Percentiles rank a stretch among this genome's conserved stretches.
Evolutionary conservation across 2,329 filamentous ascomycete genomes (phyloP).

Genomic region (Aureobasidium sp.): DNA sequence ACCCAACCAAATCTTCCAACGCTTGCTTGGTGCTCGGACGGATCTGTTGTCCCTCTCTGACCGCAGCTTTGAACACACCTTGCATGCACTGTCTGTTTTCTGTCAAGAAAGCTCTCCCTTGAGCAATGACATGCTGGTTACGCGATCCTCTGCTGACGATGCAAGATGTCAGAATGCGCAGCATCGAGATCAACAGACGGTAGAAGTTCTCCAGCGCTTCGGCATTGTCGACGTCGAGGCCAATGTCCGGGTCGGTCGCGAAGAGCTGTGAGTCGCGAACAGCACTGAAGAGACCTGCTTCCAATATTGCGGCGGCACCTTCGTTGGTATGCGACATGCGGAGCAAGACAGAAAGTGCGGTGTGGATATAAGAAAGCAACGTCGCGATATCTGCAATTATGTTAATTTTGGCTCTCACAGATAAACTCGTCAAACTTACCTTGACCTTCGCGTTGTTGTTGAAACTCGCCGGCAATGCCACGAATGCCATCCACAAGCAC

Average conservation of each 20-base stretch:
- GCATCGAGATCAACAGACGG: slow-evolving; percentile 68
- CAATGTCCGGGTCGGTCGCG: slow-evolving; percentile 82
- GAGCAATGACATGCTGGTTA: slow-evolving; percentile 64
- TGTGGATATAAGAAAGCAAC: slow-evolving; percentile 57
- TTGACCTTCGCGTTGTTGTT: slow-evolving; percentile 29
- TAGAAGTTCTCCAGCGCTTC: slow-evolving; percentile 75
- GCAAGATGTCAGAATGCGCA: slow-evolving; percentile 74
- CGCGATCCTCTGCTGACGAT: slow-evolving; percentile 75
- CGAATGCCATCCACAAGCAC: slow-evolving; percentile 85
- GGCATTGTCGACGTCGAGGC: slow-evolving; percentile 64
- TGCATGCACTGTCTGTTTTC: slow-evolving; percentile 80
- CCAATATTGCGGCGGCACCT: slow-evolving; percentile 83
- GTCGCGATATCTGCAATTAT: slow-evolving; percentile 44
- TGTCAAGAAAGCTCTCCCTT: slow-evolving; percentile 71
- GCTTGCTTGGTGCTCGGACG: slow-evolving; percentile 42
- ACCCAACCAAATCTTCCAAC: slow-evolving; percentile 72
- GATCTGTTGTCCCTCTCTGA: slow-evolving; percentile 51
- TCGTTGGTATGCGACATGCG: slow-evolving; percentile 74
- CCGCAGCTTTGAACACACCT: slow-evolving; percentile 66
- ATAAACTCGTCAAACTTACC: slow-evolving; percentile 18
- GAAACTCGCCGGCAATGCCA: slow-evolving; percentile 62
- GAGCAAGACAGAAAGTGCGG: slow-evolving; percentile 74
- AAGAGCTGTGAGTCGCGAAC: slow-evolving; percentile 81
- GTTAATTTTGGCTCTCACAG: neutral
- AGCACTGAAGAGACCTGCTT: slow-evolving; percentile 77